Conservation (phyloP, 305 asterid genomes). For the Salvia sclarea region DNA sequence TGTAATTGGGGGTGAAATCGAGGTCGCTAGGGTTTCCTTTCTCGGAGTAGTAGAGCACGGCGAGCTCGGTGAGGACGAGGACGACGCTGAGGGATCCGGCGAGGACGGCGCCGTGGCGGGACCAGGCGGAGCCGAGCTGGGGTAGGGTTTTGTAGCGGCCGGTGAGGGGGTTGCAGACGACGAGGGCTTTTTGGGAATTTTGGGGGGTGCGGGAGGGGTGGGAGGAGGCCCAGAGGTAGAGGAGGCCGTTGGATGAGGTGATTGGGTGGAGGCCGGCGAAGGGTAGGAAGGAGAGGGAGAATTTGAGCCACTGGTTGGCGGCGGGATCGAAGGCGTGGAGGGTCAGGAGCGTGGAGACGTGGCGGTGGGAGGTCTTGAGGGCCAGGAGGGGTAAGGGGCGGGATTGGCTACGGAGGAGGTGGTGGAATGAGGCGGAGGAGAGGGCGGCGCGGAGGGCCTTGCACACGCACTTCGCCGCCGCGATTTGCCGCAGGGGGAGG, state of each 20-base stretch:
- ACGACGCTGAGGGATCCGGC: slow-evolving; percentile 68
- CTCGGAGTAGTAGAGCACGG: slow-evolving; percentile 64
- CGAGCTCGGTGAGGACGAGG: slow-evolving; percentile 89
- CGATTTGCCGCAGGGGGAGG: slow-evolving; percentile 74
- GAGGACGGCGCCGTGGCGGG: slow-evolving; percentile 89
- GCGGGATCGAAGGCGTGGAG: slow-evolving; percentile 75
- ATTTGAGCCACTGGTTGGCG: slow-evolving; percentile 61
- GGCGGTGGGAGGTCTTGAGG: slow-evolving; percentile 82
- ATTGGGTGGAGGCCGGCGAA: slow-evolving; percentile 80
- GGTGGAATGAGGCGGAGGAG: slow-evolving; percentile 66
- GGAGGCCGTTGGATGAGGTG: slow-evolving; percentile 76
- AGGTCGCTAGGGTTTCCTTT: neutral
- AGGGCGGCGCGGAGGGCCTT: slow-evolving; percentile 55
- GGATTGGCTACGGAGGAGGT: slow-evolving; percentile 57
- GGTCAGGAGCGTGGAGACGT: slow-evolving; percentile 52
- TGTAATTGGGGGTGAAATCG: slow-evolving; percentile 20
- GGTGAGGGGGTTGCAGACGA: slow-evolving; percentile 85
- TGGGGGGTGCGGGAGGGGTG: slow-evolving; percentile 24
- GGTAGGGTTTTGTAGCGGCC: slow-evolving; percentile 64
- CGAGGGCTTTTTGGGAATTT: slow-evolving; percentile 56
- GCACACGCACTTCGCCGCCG: slow-evolving; percentile 72
- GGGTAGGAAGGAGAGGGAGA: slow-evolving; percentile 85
- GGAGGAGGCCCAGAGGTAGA: slow-evolving; percentile 76
- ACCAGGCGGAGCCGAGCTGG: slow-evolving; percentile 98
- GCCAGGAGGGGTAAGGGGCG: slow-evolving; percentile 60